Conservation (phyloP, 768 basidiomycete species). For the Suillus clintonianus region DNA sequence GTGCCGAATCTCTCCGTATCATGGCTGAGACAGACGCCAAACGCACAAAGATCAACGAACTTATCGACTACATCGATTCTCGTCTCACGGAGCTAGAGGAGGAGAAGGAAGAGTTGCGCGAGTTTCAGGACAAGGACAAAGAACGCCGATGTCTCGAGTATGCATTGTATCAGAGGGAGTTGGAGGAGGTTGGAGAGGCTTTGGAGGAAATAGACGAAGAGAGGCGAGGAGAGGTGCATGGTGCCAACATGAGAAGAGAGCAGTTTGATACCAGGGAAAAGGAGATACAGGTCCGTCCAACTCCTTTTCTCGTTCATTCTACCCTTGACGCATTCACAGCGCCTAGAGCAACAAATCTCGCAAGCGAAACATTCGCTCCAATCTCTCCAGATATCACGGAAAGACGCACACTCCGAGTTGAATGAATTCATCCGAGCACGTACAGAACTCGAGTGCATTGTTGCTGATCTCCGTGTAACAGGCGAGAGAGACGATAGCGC, state of each 20-base stretch:
- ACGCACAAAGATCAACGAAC: slow-evolving; percentile 85
- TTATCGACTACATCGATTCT: slow-evolving; percentile 89
- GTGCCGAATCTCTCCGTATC: slow-evolving; percentile 89
- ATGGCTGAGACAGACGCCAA: slow-evolving; percentile 97
- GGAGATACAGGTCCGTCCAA: slow-evolving; percentile 68
- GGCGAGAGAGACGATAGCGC: slow-evolving; percentile 64
- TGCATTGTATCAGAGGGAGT: slow-evolving; percentile 86
- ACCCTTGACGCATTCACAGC: slow-evolving; percentile 41
- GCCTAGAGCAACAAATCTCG: slow-evolving; percentile 71
- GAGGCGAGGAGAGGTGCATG: slow-evolving; percentile 78
- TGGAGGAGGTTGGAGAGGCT: slow-evolving; percentile 85
- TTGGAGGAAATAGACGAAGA: slow-evolving; percentile 88
- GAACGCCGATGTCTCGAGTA: slow-evolving; percentile 94
- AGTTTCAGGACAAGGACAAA: slow-evolving; percentile 95
- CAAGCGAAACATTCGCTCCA: slow-evolving; percentile 70
- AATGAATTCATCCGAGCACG: slow-evolving; percentile 82
- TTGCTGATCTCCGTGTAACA: slow-evolving; percentile 74
- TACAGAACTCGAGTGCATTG: slow-evolving; percentile 83
- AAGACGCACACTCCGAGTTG: slow-evolving; percentile 80
- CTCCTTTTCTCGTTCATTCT: background rate
- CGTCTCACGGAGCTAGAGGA: slow-evolving; percentile 91
- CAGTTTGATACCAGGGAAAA: slow-evolving; percentile 84
- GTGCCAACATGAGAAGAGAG: slow-evolving; percentile 78
- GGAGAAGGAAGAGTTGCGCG: slow-evolving; percentile 96
- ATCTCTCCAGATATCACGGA: slow-evolving; percentile 67